Evolutionary conservation across 2,329 filamentous ascomycete species (phyloP), one percentile per base, ranked within the genome.

Genomic region (Trichoderma gracile): DNA sequence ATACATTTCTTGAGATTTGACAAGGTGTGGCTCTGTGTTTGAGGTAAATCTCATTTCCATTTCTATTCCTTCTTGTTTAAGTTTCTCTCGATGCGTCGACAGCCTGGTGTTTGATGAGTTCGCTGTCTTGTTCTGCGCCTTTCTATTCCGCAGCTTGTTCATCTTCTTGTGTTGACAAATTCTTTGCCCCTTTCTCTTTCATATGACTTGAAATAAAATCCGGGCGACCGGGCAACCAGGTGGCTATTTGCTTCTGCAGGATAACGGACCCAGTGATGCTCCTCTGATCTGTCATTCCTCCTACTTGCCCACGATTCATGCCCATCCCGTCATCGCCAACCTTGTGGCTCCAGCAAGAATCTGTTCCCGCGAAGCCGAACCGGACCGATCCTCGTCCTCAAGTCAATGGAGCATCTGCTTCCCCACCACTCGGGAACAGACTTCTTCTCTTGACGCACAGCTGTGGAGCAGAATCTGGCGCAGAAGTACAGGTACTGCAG

Each of bases 401-500:
- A 33, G 14, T 25, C 38, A 46, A 65, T 58, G 57, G 57, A 53
- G 56, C 40, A 56, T 27, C 1, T 14, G 12, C 12, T 38, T 53
- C 49, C 33, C 49, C 55, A 59, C 63, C 30, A 19, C 49, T 14
- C 30, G 45, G 50, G 17, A 43, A 47, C 60, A 46, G 30, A 46
- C 27, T 55, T 63, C 61, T 47, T 52, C 46, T n/a, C 27, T 43
- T 40, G 45, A 33, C 53, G 42, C 42, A 21, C 27, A 14, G 60
- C 25, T 33, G 53, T 64, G 61, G 61, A 64, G 61, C 53, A 38
- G 23, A 30, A 45, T 12, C 8, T 21, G 33, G n/a, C 21, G 30
- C 52, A 38, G n/a, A 64, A 57, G 64, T 65, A 65, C 59, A n/a
- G 14, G 58, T 65, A 65, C 64, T n/a, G 52, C 33, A 63, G 23